Base-by-base conservation (phyloP, 2,329 filamentous ascomycete species). In the Verticillium klebahnii region DNA sequence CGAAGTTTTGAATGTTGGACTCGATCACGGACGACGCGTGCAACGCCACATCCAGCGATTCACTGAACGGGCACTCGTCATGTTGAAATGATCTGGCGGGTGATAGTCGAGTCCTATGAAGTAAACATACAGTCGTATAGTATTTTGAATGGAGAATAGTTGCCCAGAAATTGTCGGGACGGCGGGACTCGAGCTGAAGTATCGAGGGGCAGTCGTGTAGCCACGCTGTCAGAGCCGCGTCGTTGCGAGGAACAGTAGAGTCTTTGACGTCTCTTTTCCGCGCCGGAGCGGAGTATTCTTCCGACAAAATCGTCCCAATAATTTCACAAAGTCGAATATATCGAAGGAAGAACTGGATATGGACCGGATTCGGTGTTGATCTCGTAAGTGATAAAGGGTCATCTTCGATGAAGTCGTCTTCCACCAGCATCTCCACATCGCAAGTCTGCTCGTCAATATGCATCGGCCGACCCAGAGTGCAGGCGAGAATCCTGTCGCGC, bases 241-340 rank as follows among this genome's bases (percentile, higher is more conserved):
- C 95, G 68, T 92, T 96, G 73, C 97, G 94, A 0, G 93, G 97
- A 29, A 99, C 85, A 70, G 98, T 94, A 68, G 98, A 97, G 14
- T 92, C 92, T 73, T 96, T 96, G 67, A 90, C 91, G 58, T 93
- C 87, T 45, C 92, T 86, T 56, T 90, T 90, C 73, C 97, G 97
- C 45, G 93, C 95, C 2, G 93, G 93, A 5, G 97, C 94, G 0
- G 93, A 97, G 73, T 98, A 98, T 73, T 98, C 94, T 73, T 98
- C 94, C 1, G 94, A 96, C 11, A 99, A 81, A 1, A 99, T 95
- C 9, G 98, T 78, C 0, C 95, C 94, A 93, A 98, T 98, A 71
- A 99, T 98, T 75, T 99, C 95, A 74, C 93, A 97, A 11, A 99
- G 83, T 75, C 97, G 97, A 72, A 98, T 94, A 70, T 98, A 97